Evolutionary conservation across 2,329 filamentous ascomycete genomes (phyloP), one percentile per base, ranked within the genome.

Genomic region (Alternaria conjuncta): DNA sequence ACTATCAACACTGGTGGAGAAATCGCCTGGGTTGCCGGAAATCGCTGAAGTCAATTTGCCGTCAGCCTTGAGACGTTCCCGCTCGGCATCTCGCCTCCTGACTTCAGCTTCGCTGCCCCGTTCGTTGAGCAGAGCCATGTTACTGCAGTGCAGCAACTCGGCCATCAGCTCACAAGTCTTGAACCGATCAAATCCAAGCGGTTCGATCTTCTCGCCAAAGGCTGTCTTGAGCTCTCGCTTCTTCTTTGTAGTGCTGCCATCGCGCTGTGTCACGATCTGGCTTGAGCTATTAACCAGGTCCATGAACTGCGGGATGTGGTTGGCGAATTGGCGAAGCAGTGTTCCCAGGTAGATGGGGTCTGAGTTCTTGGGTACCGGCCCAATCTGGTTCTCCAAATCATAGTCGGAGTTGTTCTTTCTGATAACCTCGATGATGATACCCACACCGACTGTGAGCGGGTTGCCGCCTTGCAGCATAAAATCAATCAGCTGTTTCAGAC

Each of bases 91-190:
- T 64, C 96, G 88, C 45, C 88, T 85, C 64, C 87, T 89, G 63
- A 98, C 93, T 68, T 97, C 89, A 68, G 93, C 90, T 77, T 99
- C 94, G 11, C 94, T 94, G 30, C 95, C 96, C 10, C 89, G 85
- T 78, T 98, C 94, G 76, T 99, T 99, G 69, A 99, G 84, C 36
- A 99, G 84, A 6, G 92, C 94, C 96, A 99, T 99, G 78, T 99
- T 99, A 79, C 95, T 98, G 81, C 96, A 99, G 80, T 99, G 96
- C 43, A 99, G 83, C 47, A 99, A 85, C 80, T 99, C 96, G 1
- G 96, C 96, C 96, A 99, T 98, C 63, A 99, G 85, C 81, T 99
- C 96, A 80, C 96, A 99, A 0, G 96, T 98, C 84, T 99, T 99
- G 85, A 99, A 99, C 20, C 96, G 88, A 80, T 99, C 96, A 76